A percentile compares a stretch with the other conserved stretches of the same genome.
phyloP scores from a whole-genome alignment of 129 eudicot genomes.

The Artemisia annua region DNA sequence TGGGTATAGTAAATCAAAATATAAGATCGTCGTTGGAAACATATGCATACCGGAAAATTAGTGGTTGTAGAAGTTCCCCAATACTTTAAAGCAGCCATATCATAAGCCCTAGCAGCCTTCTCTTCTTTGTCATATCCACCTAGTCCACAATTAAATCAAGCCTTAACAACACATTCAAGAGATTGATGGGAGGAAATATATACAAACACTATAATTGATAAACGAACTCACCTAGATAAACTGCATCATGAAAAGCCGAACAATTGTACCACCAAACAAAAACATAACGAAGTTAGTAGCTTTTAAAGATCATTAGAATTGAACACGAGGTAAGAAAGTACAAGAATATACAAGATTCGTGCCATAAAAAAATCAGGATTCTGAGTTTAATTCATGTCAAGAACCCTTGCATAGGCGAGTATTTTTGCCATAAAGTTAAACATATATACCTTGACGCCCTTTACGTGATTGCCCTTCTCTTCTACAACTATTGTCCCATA shows the following conservation, averaged over 20 bases:
- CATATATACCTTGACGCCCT: constrained; percentile 89
- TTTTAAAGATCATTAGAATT: not conserved
- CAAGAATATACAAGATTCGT: not conserved
- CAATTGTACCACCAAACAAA: not conserved
- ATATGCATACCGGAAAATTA: constrained; percentile 69
- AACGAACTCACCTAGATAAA: constrained; percentile 75
- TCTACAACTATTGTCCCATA: constrained; percentile 98
- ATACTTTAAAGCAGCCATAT: constrained; percentile 90
- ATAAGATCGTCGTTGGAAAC: no score
- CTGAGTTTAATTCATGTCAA: no score
- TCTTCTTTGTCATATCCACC: constrained; percentile 99
- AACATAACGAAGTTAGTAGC: constrained; percentile 3
- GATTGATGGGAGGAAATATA: not conserved
- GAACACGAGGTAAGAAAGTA: not conserved
- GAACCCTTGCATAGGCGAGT: no score
- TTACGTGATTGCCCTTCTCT: constrained; percentile 99
- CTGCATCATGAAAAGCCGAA: constrained; percentile 40
- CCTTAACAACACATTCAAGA: not conserved
- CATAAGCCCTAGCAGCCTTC: constrained; percentile 99
- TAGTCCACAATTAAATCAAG: constrained; percentile 22
- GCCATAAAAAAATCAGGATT: no score
- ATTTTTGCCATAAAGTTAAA: no score
- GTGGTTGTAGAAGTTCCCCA: constrained; percentile 99
- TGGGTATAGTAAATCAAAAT: not conserved
- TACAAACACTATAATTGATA: no score